Base-by-base conservation (phyloP, 2,329 filamentous ascomycete genomes). In the Gnomoniopsis smithogilvyi region DNA sequence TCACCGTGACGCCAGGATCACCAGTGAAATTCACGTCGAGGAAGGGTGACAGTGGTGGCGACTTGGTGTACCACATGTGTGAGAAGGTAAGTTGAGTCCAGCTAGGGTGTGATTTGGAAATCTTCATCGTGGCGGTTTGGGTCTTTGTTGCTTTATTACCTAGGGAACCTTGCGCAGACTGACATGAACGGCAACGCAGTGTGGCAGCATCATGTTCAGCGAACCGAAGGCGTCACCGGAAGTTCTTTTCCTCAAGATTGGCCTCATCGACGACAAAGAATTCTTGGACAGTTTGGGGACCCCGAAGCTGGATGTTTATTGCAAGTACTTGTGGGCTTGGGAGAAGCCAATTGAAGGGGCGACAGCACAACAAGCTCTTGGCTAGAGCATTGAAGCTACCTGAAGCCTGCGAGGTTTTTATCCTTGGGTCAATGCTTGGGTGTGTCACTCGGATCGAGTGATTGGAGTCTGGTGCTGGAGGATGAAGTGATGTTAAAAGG, bases 171-270 rank as follows among this genome's bases (percentile, higher is more conserved):
- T 30, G 46, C n/a, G n/a, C 21, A 15, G n/a, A 30, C 56, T 58
- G 34, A 51, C 15, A 6, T n/a, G 22, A 3, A 45, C 8, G 41
- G 12, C 10, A 7, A 43, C n/a, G 12, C 11, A 59, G 58, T 59
- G 58, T 24, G 58, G 58, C 19, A 56, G 38, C 33, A 56, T 54
- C 7, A 56, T 59, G 47, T 59, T 33, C 36, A 53, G 52, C 6
- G 47, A 46, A 2, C 15, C 58, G 6, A 33, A 15, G 10, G 41
- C 30, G 2, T 26, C 7, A 12, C 53, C 41, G 4, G 48, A 34
- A 7, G 38, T 17, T 3, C 55, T 34, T 2, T 47, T 56, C 17
- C 36, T 59, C 30, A 59, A 59, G 58, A 51, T 47, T 11, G 58
- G 58, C 15, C 58, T 59, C 10, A 17, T 56, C 3, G 58, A 59